Base-by-base conservation (phyloP, 352 stramenopile species). In the Pythium aphanidermatum region DNA sequence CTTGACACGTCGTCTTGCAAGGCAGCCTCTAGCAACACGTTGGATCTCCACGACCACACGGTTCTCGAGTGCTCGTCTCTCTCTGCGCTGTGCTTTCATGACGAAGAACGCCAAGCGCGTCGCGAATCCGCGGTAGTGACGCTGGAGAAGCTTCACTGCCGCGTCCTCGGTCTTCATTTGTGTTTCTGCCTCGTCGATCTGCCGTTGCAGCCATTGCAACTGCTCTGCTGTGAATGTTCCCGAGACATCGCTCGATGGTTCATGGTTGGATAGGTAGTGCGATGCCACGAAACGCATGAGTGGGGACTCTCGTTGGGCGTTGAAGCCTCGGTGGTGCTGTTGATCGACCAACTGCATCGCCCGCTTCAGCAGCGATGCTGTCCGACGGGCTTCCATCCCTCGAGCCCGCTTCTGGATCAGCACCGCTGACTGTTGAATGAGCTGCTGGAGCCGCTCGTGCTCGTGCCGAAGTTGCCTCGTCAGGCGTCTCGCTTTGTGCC, bases 331-430 rank as follows among this genome's bases (percentile, higher is more conserved):
- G n/a, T 20, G 37, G 28, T 84, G 74, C 35, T 86, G 60, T 19
- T 53, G 31, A 13, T 84, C 70, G 7, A 83, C 48, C 2, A 72
- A 30, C 16, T 51, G 43, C 38, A 80, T 60, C 0, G 63, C 70
- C 2, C 72, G 55, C 5, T 62, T 62, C 14, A 84, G 61, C n/a
- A 82, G 27, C 17, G 41, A 24, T 11, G 67, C 55, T 3, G 50
- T 51, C 2, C 63, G 58, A 7, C 73, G 60, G 1, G 60, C 70
- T 30, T 83, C 74, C 6, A 72, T 58, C 9, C 69, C 70, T 0
- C 74, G 63, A 0, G 68, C 60, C 5, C 70, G 59, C 27, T 80
- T 83, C 45, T 84, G 72, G 35, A 86, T 77, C 8, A 84, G 41
- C 40, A 80, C 23, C 12, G 75, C 68, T 0, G 61, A 79, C 19